Evolutionary conservation across 805 yeast genomes (phyloP), one percentile per base, ranked within the genome.

Genomic region (Komagataella kurtzmanii): DNA sequence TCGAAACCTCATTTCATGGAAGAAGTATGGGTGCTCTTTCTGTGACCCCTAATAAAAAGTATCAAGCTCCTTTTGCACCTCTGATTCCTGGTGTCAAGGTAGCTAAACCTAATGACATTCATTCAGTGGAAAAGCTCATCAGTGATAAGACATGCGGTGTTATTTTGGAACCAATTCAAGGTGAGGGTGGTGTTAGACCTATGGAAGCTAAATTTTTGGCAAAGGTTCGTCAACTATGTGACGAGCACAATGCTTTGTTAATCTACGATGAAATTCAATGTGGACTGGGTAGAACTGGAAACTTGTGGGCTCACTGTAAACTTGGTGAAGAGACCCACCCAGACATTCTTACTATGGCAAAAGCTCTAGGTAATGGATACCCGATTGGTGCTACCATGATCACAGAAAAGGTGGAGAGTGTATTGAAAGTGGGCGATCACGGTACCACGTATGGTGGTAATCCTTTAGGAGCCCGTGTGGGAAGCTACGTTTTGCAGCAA

Each of bases 381-480:
- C 99, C 99, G 36, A 84, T 93, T 58, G 96, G 95, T 52, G 99
- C 97, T 4, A 86, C 96, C 2, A 77, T 93, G 77, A 81, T 91
- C 53, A 79, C 87, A 51, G 93, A 88, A 57, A 75, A 78, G 49
- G 85, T 93, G 23, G 95, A 89, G 62, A 65, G 72, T 8, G 78
- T 73, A 1, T 70, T 93, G 58, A 74, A 80, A 53, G 91, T 88
- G 19, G 99, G 99, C 53, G 99, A 93, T 63, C 99, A 91, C 64
- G 99, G 99, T 52, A 91, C 98, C 2, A 91, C 99, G 0, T 91
- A 85, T 63, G 98, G 99, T 56, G 99, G 99, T 52, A 93, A 93
- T 66, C 98, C 98, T 52, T 71, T 93, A 56, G 98, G 89, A 4
- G 75, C 91, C 43, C 79, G 90, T 55, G 78, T 93, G 49, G 96